Conservation (phyloP, 2,329 filamentous ascomycete species). For the Diaporthe vexans region DNA sequence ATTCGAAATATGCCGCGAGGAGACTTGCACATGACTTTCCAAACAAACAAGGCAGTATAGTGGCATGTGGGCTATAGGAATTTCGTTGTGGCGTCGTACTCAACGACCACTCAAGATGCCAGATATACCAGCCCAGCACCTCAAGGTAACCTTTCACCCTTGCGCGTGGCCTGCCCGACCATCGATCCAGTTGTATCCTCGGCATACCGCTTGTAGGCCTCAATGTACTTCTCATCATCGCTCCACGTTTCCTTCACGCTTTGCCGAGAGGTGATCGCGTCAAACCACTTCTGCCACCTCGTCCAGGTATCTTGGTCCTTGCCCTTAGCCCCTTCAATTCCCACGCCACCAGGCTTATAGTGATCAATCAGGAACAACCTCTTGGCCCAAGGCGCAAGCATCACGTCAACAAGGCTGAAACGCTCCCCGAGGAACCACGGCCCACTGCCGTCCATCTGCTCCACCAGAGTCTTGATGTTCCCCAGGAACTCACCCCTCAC, state of each 20-base stretch:
- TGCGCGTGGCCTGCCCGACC: constrained; percentile 73
- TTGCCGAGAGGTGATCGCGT: constrained; percentile 69
- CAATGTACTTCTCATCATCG: constrained; percentile 75
- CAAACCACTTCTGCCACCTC: constrained; percentile 75
- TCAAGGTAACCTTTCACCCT: constrained; percentile 71
- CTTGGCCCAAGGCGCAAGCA: constrained; percentile 80
- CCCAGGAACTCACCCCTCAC: constrained; percentile 70
- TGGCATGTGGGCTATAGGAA: no score
- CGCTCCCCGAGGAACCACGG: constrained; percentile 77
- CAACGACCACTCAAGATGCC: no score
- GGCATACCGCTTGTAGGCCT: constrained; percentile 77
- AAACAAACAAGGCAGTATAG: no score
- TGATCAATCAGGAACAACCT: constrained; percentile 81
- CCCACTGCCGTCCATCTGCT: constrained; percentile 68
- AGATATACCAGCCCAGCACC: no score
- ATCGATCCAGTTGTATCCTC: constrained; percentile 74
- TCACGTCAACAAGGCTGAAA: constrained; percentile 78
- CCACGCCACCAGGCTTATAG: constrained; percentile 73
- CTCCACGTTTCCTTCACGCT: constrained; percentile 79
- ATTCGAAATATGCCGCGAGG: no score
- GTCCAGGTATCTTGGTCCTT: constrained; percentile 72
- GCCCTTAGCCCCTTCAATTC: constrained; percentile 58
- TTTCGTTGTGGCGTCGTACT: no score
- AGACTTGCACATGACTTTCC: no score
- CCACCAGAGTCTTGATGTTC: constrained; percentile 71